These are phyloP conservation scores for Centrapalus pauciflorus DNA, from an alignment of 129 eudicot genomes.

Conservation along the genomic window DNA sequence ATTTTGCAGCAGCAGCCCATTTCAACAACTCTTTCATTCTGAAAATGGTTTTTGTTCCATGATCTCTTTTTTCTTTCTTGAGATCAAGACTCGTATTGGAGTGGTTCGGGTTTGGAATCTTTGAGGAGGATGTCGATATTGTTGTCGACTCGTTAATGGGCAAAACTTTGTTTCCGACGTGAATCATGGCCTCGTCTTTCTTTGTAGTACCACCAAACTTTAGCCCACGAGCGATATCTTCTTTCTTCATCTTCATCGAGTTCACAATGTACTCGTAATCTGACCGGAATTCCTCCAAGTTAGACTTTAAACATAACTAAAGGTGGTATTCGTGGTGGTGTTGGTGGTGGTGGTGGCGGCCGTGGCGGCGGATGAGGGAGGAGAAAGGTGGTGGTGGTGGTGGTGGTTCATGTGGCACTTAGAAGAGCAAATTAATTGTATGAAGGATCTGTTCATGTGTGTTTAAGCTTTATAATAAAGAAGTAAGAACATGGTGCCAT, in stretches of 20 bases:
- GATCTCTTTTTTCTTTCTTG: slow-evolving; percentile 42
- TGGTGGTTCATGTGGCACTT: slow-evolving; percentile 33
- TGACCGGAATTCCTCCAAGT: slow-evolving; percentile 7
- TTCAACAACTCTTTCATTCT: slow-evolving; percentile 73
- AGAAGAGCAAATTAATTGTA: slow-evolving; percentile 43
- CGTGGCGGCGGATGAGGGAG: not conserved
- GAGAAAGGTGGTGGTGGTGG: slow-evolving; percentile 20
- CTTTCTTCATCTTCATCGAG: slow-evolving; percentile 74
- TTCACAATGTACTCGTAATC: slow-evolving; percentile 15
- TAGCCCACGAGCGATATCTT: slow-evolving; percentile 44
- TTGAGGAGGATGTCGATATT: slow-evolving; percentile 40
- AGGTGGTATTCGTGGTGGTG: not conserved
- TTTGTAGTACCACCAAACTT: slow-evolving; percentile 14
- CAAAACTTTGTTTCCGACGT: slow-evolving; percentile 68
- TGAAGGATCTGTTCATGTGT: slow-evolving; percentile 53
- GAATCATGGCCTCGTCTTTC: slow-evolving; percentile 18
- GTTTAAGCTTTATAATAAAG: slow-evolving; percentile 30
- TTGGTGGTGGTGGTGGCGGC: not conserved
- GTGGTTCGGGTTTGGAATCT: slow-evolving; percentile 11
- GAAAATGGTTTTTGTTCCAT: slow-evolving; percentile 48
- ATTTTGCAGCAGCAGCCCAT: slow-evolving; percentile 77
- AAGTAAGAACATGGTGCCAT: slow-evolving; percentile 31
- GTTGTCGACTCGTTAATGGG: slow-evolving; percentile 55
- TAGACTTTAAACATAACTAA: not conserved
- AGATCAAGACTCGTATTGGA: slow-evolving; percentile 14